Evolutionary conservation across 1,284 basidiomycete species (phyloP).

Genomic region (Earliella scabrosa): DNA sequence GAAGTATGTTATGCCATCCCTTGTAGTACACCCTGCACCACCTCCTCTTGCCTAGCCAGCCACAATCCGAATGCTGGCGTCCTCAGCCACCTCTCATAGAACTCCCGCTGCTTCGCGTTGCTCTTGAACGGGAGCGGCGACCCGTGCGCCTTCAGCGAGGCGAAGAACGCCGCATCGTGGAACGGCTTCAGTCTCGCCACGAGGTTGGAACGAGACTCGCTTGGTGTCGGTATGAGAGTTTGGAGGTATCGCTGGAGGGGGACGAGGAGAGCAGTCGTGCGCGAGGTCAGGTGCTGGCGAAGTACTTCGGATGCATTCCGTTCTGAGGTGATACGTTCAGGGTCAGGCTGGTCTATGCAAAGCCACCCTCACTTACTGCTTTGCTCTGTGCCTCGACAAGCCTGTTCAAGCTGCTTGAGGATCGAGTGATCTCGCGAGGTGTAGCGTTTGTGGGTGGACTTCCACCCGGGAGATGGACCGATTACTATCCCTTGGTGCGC

Average conservation of each 20-base stretch:
- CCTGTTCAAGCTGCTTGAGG: slow-evolving; percentile 68
- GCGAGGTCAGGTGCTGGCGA: slow-evolving; percentile 84
- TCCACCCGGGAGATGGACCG: slow-evolving; percentile 72
- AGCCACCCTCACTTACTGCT: slow-evolving; percentile 46
- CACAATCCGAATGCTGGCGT: slow-evolving; percentile 78
- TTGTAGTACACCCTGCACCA: slow-evolving; percentile 61
- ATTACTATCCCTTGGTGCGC: slow-evolving; percentile 33
- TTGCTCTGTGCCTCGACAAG: slow-evolving; percentile 51
- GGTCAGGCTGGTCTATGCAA: neutral
- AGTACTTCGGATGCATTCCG: slow-evolving; percentile 70
- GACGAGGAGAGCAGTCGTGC: slow-evolving; percentile 89
- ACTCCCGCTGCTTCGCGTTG: slow-evolving; percentile 62
- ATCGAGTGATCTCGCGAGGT: slow-evolving; percentile 84
- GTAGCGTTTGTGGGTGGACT: slow-evolving; percentile 80
- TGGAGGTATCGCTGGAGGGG: slow-evolving; percentile 95
- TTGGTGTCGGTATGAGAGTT: slow-evolving; percentile 79
- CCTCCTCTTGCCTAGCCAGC: slow-evolving; percentile 74
- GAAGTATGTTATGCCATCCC: slow-evolving; percentile 1
- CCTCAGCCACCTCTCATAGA: slow-evolving; percentile 75
- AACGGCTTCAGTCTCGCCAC: slow-evolving; percentile 74
- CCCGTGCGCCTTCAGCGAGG: slow-evolving; percentile 82
- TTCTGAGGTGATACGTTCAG: slow-evolving; percentile 42
- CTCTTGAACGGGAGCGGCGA: slow-evolving; percentile 79
- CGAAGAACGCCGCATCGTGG: slow-evolving; percentile 78
- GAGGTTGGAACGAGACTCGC: slow-evolving; percentile 29